Evolutionary conservation across 345 rosid genomes (phyloP), one percentile per base, ranked within the genome.

Genomic region (Anacardium occidentale): DNA sequence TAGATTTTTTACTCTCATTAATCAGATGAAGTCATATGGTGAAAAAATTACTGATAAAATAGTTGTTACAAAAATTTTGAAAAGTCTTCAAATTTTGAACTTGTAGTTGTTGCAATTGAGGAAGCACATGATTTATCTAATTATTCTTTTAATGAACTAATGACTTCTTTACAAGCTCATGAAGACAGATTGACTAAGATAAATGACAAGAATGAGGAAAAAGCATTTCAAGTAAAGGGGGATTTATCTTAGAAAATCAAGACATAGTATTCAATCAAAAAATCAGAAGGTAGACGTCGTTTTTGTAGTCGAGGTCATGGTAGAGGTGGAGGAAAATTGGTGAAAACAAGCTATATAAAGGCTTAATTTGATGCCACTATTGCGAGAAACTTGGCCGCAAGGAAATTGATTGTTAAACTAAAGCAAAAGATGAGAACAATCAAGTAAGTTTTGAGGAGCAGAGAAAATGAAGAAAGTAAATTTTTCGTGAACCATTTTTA

Each of bases 61-160:
- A 12, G 2, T 66, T 9, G 77, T 66, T 59, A 24, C 15, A 5
- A 66, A 74, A 32, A 50, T 74, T 11, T 67, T 53, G 15, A 71
- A 34, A 14, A 62, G 62, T 51, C 51, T 72, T 3, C 22, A 1
- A 62, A 62, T 2, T 73, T 73, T 63, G 69, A 73, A 13, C 70
- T 64, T 63, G 50, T 69, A 0, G 34, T 69, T n/a, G 73, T 21
- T 57, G 37, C 52, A 6, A 69, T 69, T 26, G 40, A 69, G 21
- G 64, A 69, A 24, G 42, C 73, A 0, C 44, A 69, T 10, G 64
- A 69, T 5, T 42, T 69, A 57, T 34, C 40, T 20, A 10, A 21
- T 55, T 56, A 29, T 54, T 21, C 20, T 9, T 55, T 56, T 47
- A 40, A 66, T 66, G 70, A 66, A 66, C 56, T 47, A 26, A 66